Base-by-base conservation (phyloP, 371 early-diverging fungal species). In the Mucor plumbeus region DNA sequence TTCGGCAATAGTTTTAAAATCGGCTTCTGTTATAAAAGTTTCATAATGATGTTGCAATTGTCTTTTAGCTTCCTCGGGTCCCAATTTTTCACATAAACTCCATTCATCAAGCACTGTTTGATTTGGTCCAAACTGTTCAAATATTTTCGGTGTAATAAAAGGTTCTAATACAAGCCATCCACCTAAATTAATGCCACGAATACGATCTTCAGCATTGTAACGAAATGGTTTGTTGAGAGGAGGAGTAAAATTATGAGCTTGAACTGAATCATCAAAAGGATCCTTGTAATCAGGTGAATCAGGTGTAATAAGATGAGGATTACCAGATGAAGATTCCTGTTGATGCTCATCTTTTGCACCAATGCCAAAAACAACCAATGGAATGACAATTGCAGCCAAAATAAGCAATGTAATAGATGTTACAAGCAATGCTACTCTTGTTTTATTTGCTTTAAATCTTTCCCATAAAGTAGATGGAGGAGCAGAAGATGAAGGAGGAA, bases 161-260 rank as follows among this genome's bases (percentile, higher is more conserved):
- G 91, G 90, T 65, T 92, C 91, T 4, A 90, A 78, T 5, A 91
- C 90, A 5, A 92, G 80, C 86, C 90, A 87, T 0, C 91, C 91
- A 33, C 93, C 91, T 8, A 91, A 59, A 48, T 92, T 91, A 61
- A 91, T 89, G 7, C 91, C 91, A 4, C 91, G 89, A 41, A 92
- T 89, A 1, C 80, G 73, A 10, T 74, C 63, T 21, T 87, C 78
- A 10, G 77, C 74, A 17, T 83, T 78, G 38, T 87, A 87, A 3
- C 71, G 73, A 66, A 91, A 91, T 1, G 79, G 74, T 53, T 85
- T 73, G n/a, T 72, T 70, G 17, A 88, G 67, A 0, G 85, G 75
- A 4, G 86, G 88, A 0, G 82, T 79, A 34, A 70, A 59, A 1
- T 58, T 56, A 54, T 88, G 85, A 21, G 71, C 70, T 31, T 64